Evolutionary conservation across 2,329 filamentous ascomycete species (phyloP), one percentile per base, ranked within the genome.

Genomic region (Cercospora zeina): DNA sequence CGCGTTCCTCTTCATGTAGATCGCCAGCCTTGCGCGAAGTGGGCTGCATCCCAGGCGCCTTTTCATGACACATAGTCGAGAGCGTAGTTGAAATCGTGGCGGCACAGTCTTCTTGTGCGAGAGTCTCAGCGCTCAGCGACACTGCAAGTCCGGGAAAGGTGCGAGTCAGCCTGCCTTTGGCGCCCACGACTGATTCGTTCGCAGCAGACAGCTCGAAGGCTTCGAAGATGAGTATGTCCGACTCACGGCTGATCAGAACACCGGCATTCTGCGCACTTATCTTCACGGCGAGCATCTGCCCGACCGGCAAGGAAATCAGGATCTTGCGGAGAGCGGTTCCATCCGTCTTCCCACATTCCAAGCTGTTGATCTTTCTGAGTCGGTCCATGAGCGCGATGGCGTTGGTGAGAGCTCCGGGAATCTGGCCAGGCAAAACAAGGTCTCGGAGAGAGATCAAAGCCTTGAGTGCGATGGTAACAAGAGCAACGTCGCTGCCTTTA

Each of bases 121-220:
- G 50, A 4, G 55, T 37, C 1, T 31, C 33, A n/a, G 24, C 10
- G 27, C 58, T 36, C 13, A 70, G 68, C 0, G 78, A 75, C 0
- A 83, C 81, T 0, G 82, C 79, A 14, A 73, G 74, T 0, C 82
- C 84, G 0, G 87, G 87, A 64, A 89, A 89, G 16, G 82, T 78
- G 80, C 86, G 86, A 60, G 77, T 68, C 0, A 89, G 71, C 1
- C 85, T 80, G 27, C 78, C 78, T 19, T 82, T 72, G 0, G 83
- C 73, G 0, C 79, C 78, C 1, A 88, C 75, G 0, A 87, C 82
- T 13, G 79, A 73, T 47, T 83, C 77, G 1, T 82, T 83, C 0
- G 70, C 69, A 0, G 87, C 77, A 0, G 85, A 86, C 0, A 82
- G 78, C 69, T 89, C 86, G 59, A 89, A 89, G 0, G 78, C 78